Conservation (phyloP, 192 early-diverging fungal species). For the Rhizophagus clarus region DNA sequence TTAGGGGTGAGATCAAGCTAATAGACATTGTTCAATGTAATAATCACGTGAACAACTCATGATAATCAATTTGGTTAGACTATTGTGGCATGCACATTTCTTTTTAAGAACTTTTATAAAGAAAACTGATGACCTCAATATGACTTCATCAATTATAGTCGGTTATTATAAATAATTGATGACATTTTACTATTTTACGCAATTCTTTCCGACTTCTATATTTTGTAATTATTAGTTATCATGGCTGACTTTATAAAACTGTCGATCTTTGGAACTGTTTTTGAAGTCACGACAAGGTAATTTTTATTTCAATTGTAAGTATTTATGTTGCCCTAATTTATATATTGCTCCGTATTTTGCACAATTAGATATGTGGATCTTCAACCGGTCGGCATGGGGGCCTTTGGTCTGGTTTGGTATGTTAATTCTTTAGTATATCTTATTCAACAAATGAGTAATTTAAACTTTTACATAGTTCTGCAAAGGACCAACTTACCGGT, state of each 20-base stretch:
- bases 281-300: slow-evolving; percentile 78
- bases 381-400: slow-evolving; percentile 95
- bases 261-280: slow-evolving; percentile 82
- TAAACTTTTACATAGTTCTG: slow-evolving; percentile 62
- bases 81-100: too few species aligned
- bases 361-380: slow-evolving; percentile 80
- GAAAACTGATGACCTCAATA: too few species aligned
- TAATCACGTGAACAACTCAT: too few species aligned
- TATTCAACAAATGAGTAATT: background rate
- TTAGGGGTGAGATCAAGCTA: too few species aligned
- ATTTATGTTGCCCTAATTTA: background rate
- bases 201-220: too few species aligned
- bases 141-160: too few species aligned
- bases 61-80: too few species aligned
- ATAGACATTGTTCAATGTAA: too few species aligned
- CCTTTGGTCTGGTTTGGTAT: slow-evolving; percentile 97
- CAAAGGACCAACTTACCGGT: slow-evolving; percentile 83
- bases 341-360: background rate
- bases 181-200: too few species aligned
- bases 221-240: background rate
- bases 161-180: too few species aligned
- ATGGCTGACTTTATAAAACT: slow-evolving; percentile 64
- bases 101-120: too few species aligned
- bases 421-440: background rate
- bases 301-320: background rate